Evolutionary conservation across 257 asterid species (phyloP).

Genomic region (Paraleonurus japonicus): DNA sequence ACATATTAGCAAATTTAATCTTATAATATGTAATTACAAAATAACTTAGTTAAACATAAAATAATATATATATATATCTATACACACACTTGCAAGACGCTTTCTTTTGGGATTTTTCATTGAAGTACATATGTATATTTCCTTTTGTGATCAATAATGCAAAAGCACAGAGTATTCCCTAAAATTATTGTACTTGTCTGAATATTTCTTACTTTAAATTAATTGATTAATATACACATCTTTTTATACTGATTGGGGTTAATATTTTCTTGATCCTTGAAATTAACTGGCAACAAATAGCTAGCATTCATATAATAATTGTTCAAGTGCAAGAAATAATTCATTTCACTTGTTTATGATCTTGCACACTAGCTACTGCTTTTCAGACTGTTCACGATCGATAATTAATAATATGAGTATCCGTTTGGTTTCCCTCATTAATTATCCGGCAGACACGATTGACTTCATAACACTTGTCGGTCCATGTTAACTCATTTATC

Average conservation of each 20-base stretch:
- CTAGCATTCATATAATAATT: not conserved
- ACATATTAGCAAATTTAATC: too few species aligned
- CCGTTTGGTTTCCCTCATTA: too few species aligned
- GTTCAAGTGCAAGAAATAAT: not conserved
- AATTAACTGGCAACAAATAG: too few species aligned
- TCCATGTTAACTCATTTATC: too few species aligned
- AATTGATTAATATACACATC: not conserved
- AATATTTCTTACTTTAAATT: not conserved
- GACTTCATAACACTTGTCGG: too few species aligned
- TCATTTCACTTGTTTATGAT: not conserved
- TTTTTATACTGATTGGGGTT: too few species aligned
- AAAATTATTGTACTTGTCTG: constrained; percentile 20
- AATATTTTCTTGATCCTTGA: not conserved
- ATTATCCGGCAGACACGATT: too few species aligned
- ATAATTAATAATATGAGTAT: too few species aligned
- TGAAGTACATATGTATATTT: not conserved
- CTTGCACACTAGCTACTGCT: not conserved
- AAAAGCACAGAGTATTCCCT: not conserved
- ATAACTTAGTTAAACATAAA: too few species aligned
- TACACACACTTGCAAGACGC: not conserved
- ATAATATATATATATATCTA: too few species aligned
- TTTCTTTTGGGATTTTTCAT: not conserved
- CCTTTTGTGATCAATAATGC: constrained; percentile 2
- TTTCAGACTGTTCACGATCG: too few species aligned
- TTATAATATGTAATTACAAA: too few species aligned